Evolutionary conservation across 2,329 filamentous ascomycete species (phyloP).

Genomic region (Apiospora hydei): DNA sequence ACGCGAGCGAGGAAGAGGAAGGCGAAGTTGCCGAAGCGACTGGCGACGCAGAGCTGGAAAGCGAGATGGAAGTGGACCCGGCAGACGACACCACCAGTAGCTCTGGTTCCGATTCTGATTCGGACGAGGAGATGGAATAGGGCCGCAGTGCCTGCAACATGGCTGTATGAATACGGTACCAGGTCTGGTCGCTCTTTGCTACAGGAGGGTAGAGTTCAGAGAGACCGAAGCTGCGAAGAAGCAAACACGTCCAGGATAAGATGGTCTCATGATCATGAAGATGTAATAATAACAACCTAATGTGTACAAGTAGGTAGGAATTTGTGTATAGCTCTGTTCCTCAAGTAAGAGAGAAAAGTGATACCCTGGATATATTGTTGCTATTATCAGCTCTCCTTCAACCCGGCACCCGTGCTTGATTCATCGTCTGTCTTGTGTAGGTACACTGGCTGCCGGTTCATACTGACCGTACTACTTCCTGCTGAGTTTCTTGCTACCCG

Average conservation of each 20-base stretch:
- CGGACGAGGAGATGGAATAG: slow-evolving; percentile 28
- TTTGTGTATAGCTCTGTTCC: neutral
- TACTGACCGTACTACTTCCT: too few relatives aligned
- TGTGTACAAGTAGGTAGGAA: neutral
- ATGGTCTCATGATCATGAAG: neutral
- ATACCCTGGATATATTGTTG: too few relatives aligned
- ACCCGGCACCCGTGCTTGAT: too few relatives aligned
- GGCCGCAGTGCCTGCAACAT: neutral
- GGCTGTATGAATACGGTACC: neutral
- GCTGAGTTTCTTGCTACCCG: too few relatives aligned
- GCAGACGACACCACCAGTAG: slow-evolving; percentile 49
- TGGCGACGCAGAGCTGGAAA: slow-evolving; percentile 24
- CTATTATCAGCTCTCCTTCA: too few relatives aligned
- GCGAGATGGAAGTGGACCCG: slow-evolving; percentile 13
- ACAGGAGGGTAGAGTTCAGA: neutral
- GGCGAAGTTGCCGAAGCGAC: slow-evolving; percentile 31
- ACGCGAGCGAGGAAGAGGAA: slow-evolving; percentile 36
- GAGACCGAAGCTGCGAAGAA: neutral
- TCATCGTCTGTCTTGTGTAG: too few relatives aligned
- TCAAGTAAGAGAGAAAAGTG: too few relatives aligned
- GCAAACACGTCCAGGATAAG: neutral
- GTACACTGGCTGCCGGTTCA: too few relatives aligned
- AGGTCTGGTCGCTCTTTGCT: neutral
- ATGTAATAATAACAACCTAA: neutral
- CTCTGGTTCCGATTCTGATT: slow-evolving; percentile 44